Base-by-base conservation (phyloP, 495 filamentous ascomycete species). In the Astrothelium subdiscretum region DNA sequence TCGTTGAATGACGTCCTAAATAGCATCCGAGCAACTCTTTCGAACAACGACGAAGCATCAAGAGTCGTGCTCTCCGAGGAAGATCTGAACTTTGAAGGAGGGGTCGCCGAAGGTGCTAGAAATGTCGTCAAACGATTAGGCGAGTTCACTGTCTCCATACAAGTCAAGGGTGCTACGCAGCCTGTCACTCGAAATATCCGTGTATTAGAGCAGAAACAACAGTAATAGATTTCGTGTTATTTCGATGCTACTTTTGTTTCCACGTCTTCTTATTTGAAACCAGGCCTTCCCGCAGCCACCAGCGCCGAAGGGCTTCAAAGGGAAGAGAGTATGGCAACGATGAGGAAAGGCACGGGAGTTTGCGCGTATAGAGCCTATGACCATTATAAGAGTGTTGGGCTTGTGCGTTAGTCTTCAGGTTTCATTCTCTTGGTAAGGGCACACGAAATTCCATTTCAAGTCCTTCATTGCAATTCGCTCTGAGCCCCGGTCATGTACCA, bases 61-160 rank as follows among this genome's bases (percentile, higher is more conserved):
- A 71, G 76, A n/a, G 71, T 86, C 1, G 73, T 78, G 15, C 52
- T 86, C 1, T 64, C 63, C 0, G 73, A 82, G 12, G 80, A 81
- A 59, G 77, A 86, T 48, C 70, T 86, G 24, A 63, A 62, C 5
- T 85, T 86, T 65, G 66, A 61, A 57, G 62, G 35, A 32, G 48
- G 24, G 3, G 48, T 54, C 11, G 64, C 44, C 62, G 71, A 66
- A 58, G 75, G 75, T 20, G 68, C 67, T 38, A 26, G 48, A 29
- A 73, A 79, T 63, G 72, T 77, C 65, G 70, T 86, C 20, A 85
- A 85, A 73, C 69, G 74, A 32, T 65, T 86, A 5, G 83, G 83
- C 15, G 69, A 76, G 22, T 85, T 79, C 62, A 68, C 73, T 38
- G 73, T 85, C 58, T 80, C 83, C 64, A 78, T 86, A 38, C 70